These are phyloP conservation scores for Naganishia cerealis DNA, from an alignment of 1,284 basidiomycete species.

Conservation along the genomic window DNA sequence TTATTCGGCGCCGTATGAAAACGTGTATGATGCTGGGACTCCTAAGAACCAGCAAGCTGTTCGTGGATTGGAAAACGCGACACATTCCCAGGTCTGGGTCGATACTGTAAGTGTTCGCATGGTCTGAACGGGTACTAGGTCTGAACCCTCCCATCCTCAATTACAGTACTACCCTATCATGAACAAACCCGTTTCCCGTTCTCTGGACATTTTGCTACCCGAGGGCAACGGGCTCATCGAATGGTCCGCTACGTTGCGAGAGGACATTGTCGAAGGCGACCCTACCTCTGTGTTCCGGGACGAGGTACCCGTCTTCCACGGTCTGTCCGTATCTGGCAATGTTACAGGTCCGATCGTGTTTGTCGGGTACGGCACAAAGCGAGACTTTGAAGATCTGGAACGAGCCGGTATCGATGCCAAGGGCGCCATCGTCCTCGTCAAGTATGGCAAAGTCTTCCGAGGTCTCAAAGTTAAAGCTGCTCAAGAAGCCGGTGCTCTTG, in stretches of 20 bases:
- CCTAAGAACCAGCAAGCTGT: conserved; percentile 44
- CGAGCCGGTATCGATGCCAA: conserved; percentile 68
- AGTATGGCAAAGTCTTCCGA: conserved; percentile 78
- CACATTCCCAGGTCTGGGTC: conserved; percentile 49
- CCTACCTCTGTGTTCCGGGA: conserved; percentile 53
- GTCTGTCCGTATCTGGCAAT: conserved; percentile 49
- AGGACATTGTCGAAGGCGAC: conserved; percentile 56
- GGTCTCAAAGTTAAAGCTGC: conserved; percentile 70
- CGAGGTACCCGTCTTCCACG: conserved; percentile 55
- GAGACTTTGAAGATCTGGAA: conserved; percentile 70
- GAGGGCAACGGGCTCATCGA: conserved; percentile 59
- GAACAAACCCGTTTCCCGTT: conserved; percentile 69
- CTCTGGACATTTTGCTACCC: conserved; percentile 62
- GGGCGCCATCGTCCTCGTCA: conserved; percentile 77
- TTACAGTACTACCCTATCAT: conserved; percentile 72
- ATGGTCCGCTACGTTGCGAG: conserved; percentile 62
- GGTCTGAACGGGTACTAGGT: background rate
- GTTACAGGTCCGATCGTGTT: conserved; percentile 56
- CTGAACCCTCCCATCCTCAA: background rate
- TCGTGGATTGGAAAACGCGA: conserved; percentile 36
- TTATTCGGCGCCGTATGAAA: conserved; percentile 45
- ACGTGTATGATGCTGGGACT: conserved; percentile 51
- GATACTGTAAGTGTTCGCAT: conserved; percentile 47
- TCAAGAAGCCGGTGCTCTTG: conserved; percentile 72
- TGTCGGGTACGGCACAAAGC: conserved; percentile 68